phyloP scores from a whole-genome alignment of 2,329 filamentous ascomycete species.

The Colletotrichum simmondsii region DNA sequence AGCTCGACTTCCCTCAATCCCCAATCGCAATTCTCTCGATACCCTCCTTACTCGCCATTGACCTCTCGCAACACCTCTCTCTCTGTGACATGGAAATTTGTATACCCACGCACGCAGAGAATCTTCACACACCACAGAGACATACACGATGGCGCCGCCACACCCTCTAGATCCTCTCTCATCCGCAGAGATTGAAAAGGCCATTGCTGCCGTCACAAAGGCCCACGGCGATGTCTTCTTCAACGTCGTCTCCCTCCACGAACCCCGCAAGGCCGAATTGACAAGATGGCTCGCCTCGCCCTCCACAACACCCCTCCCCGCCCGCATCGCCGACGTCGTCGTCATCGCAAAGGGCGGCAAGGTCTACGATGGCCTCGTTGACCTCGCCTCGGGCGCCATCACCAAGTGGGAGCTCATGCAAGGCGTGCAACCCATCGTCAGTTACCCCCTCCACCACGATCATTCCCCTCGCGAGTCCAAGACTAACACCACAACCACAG shows the following conservation, averaged over 20 bases:
- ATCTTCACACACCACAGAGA: neutral
- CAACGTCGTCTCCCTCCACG: slow-evolving; percentile 86
- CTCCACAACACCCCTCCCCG: slow-evolving; percentile 68
- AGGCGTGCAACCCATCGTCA: slow-evolving; percentile 82
- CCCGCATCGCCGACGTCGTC: slow-evolving; percentile 83
- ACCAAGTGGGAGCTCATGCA: slow-evolving; percentile 79
- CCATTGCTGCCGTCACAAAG: slow-evolving; percentile 75
- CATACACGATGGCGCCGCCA: slow-evolving; percentile 11
- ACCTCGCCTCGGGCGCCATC: slow-evolving; percentile 75
- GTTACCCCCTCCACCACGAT: slow-evolving; percentile 36
- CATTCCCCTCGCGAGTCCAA: too few relatives aligned
- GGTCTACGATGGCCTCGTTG: slow-evolving; percentile 85
- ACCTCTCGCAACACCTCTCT: neutral
- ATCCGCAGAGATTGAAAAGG: slow-evolving; percentile 76
- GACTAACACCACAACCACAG: slow-evolving; percentile 46
- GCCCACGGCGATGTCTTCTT: slow-evolving; percentile 80
- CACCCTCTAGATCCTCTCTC: slow-evolving; percentile 85
- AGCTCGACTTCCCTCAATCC: neutral
- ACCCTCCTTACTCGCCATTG: neutral
- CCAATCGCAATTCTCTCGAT: neutral
- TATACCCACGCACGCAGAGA: neutral
- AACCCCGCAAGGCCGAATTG: slow-evolving; percentile 89
- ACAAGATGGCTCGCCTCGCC: slow-evolving; percentile 79
- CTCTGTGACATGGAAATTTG: neutral
- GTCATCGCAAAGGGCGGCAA: slow-evolving; percentile 83